Percentiles rank a stretch among this genome's conserved stretches.
Conservation (phyloP, 768 basidiomycete species). For the Pholiota conissans region DNA sequence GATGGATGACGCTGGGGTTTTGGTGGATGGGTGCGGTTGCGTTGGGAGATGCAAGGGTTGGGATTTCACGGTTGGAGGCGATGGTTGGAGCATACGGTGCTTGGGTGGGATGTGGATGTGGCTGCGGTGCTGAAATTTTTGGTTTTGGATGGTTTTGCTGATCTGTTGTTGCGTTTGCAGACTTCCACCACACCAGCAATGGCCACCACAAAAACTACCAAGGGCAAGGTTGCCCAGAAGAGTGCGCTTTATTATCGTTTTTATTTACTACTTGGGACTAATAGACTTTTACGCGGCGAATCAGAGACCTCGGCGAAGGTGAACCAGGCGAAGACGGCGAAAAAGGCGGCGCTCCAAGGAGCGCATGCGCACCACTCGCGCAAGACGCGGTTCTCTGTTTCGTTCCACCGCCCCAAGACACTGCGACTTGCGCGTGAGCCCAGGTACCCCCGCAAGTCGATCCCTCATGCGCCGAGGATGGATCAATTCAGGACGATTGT, state of each 20-base stretch:
- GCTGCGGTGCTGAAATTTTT: neutral
- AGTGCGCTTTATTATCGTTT: constrained; percentile 21
- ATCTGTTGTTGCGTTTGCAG: constrained; percentile 4
- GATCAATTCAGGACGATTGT: constrained; percentile 96
- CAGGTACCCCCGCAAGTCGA: constrained; percentile 93
- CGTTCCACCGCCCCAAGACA: constrained; percentile 97
- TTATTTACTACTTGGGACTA: no score
- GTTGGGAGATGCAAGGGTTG: no score
- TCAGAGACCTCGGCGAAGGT: constrained; percentile 42
- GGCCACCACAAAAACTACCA: constrained; percentile 69
- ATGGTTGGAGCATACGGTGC: no score
- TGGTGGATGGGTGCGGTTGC: neutral
- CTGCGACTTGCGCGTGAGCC: constrained; percentile 81
- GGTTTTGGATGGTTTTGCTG: neutral
- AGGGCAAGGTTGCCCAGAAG: constrained; percentile 56
- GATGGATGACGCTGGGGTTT: neutral
- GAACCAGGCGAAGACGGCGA: constrained; percentile 87
- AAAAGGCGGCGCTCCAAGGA: constrained; percentile 95
- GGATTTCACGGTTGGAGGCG: no score
- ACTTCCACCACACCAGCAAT: constrained; percentile 41
- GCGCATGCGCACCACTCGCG: constrained; percentile 71
- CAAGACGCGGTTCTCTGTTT: constrained; percentile 83
- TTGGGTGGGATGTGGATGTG: neutral
- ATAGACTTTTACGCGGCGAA: no score
- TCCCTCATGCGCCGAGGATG: constrained; percentile 92